These are phyloP conservation scores for Mycena leptocephala DNA, from an alignment of 768 basidiomycete species.

Conservation along the genomic window DNA sequence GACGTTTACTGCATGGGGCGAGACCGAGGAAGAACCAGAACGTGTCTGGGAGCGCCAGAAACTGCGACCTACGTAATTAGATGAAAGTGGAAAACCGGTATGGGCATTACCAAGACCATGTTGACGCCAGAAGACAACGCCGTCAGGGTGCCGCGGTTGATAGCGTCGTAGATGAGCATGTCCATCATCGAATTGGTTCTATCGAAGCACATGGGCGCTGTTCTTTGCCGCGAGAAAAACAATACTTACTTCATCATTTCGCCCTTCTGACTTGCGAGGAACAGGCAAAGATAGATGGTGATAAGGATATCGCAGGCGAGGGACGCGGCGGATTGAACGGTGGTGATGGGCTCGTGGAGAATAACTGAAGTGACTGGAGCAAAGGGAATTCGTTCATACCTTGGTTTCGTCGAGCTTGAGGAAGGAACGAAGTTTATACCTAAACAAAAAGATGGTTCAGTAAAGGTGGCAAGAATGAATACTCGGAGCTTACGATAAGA, in stretches of 20 bases:
- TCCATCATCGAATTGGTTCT: conserved; percentile 33
- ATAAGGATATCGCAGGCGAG: not conserved
- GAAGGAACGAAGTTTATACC: not conserved
- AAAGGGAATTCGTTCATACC: not conserved
- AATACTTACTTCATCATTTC: conserved; percentile 19
- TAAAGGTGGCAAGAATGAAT: not conserved
- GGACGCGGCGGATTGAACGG: conserved; percentile 13
- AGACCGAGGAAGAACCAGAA: conserved; percentile 35
- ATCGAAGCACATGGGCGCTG: not conserved
- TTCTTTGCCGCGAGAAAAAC: not conserved
- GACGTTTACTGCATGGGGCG: conserved; percentile 29
- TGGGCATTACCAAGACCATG: conserved; percentile 18
- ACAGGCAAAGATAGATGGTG: conserved; percentile 24
- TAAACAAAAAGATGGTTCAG: not conserved
- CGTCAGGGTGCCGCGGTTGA: conserved; percentile 31
- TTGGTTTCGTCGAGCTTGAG: conserved; percentile 4
- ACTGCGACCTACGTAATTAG: not conserved
- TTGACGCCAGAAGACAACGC: conserved; percentile 24
- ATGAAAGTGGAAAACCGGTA: not conserved
- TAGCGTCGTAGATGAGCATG: conserved; percentile 29
- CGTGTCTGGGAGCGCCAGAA: conserved; percentile 29
- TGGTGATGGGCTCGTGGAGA: conserved; percentile 16
- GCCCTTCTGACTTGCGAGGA: conserved; percentile 26
- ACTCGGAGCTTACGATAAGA: not conserved
- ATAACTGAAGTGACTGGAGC: not conserved